phyloP scores from a whole-genome alignment of 1,284 basidiomycete species.

The Tilletia horrida region DNA sequence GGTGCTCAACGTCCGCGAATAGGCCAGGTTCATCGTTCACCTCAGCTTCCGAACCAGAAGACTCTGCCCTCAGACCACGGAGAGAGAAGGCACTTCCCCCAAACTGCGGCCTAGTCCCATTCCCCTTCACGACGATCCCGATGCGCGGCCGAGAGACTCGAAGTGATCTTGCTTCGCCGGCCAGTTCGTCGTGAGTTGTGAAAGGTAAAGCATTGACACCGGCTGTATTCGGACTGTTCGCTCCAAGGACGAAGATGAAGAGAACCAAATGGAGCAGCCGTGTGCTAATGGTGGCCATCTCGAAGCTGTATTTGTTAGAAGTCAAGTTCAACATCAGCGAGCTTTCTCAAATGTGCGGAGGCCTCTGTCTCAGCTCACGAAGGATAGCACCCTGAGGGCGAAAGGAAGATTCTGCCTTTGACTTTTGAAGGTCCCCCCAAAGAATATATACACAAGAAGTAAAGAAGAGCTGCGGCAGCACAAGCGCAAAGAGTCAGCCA shows the following conservation, averaged over 20 bases:
- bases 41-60: too few relatives aligned
- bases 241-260: conserved; percentile 1
- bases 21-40: too few relatives aligned
- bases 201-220: conserved; percentile 1
- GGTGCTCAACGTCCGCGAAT: background rate
- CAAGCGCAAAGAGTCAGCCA: too few relatives aligned
- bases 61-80: too few relatives aligned
- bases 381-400: too few relatives aligned
- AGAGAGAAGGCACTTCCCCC: background rate
- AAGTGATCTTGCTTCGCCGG: background rate
- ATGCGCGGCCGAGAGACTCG: background rate
- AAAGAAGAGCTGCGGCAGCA: conserved; percentile 4
- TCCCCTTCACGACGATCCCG: conserved; percentile 7
- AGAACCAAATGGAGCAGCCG: background rate
- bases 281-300: background rate
- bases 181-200: background rate
- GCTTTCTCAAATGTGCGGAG: background rate
- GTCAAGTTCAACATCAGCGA: background rate
- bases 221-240: background rate
- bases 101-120: background rate
- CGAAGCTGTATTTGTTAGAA: background rate
- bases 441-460: conserved; percentile 4
- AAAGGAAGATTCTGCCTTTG: too few relatives aligned
- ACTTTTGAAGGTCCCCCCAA: background rate
- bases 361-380: too few relatives aligned